phyloP scores from a whole-genome alignment of 768 basidiomycete species.

The Zangia roseola region DNA sequence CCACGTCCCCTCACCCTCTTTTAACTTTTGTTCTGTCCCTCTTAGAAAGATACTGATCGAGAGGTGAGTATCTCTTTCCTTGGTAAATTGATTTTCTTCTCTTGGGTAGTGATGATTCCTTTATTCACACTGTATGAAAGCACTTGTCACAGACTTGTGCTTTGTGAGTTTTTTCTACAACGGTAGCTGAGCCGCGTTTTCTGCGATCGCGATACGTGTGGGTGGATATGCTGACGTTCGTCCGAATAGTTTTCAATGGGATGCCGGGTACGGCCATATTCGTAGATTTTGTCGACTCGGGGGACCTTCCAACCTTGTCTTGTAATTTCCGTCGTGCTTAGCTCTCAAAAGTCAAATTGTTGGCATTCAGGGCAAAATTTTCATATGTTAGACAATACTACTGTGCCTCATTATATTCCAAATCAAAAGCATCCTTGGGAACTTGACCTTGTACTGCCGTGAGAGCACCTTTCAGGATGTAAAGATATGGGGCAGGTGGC shows the following conservation, averaged over 20 bases:
- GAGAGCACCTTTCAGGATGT: constrained; percentile 77
- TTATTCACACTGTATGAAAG: constrained; percentile 79
- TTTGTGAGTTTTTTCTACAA: constrained; percentile 71
- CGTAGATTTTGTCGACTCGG: too few species aligned
- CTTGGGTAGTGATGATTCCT: constrained; percentile 50
- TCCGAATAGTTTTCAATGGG: not conserved
- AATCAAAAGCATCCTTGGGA: constrained; percentile 79
- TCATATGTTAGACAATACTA: constrained; percentile 1
- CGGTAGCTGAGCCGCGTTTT: constrained; percentile 69
- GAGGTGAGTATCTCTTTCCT: constrained; percentile 17
- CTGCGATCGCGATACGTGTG: constrained; percentile 1
- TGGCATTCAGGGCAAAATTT: not conserved
- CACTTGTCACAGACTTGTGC: constrained; percentile 38
- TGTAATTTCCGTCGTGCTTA: too few species aligned
- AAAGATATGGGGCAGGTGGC: constrained; percentile 76
- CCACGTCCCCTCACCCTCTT: not conserved
- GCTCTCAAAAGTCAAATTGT: not conserved
- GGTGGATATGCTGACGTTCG: constrained; percentile 7
- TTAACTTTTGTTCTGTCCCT: not conserved
- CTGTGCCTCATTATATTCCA: constrained; percentile 29
- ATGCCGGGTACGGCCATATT: too few species aligned
- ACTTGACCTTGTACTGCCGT: constrained; percentile 89
- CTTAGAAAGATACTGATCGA: not conserved
- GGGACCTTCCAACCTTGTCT: too few species aligned
- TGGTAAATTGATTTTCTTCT: constrained; percentile 4